Percentiles rank a stretch among this genome's conserved stretches.
Conservation (phyloP, 164 flowering plant species). For the Litsea cubeba region DNA sequence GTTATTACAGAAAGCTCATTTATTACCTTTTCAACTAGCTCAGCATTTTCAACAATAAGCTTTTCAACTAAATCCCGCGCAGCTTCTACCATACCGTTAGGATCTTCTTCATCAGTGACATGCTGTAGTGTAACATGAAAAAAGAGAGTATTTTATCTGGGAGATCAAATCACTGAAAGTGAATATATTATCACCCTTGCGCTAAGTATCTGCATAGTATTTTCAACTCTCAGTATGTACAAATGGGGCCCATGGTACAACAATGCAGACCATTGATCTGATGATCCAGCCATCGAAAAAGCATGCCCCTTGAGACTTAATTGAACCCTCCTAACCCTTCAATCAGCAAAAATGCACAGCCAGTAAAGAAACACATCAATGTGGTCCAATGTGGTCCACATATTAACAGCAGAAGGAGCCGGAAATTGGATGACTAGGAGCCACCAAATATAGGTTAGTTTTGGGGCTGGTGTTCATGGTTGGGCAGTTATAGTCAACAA, state of each 20-base stretch:
- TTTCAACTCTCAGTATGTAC: too few relatives aligned
- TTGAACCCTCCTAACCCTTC: neutral
- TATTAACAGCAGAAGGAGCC: too few relatives aligned
- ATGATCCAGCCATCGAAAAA: neutral
- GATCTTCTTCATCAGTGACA: constrained; percentile 33
- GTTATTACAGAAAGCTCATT: neutral
- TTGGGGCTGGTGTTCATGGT: neutral
- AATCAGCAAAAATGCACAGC: neutral
- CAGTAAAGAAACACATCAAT: too few relatives aligned
- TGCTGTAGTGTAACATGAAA: constrained; percentile 25
- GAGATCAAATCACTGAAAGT: neutral
- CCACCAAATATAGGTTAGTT: neutral
- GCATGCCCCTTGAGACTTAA: neutral
- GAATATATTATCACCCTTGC: too few relatives aligned
- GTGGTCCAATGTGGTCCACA: too few relatives aligned
- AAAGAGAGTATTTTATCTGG: neutral
- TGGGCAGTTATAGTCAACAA: neutral
- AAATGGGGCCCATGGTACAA: neutral
- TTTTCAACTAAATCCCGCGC: constrained; percentile 49
- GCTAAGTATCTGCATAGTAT: too few relatives aligned
- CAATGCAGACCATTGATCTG: neutral
- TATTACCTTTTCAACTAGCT: constrained; percentile 76
- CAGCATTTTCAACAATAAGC: constrained; percentile 59
- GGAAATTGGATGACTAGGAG: neutral
- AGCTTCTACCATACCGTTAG: constrained; percentile 49